Conservation (phyloP, 139 green algal species). For the Chlamydomonas sp. region DNA sequence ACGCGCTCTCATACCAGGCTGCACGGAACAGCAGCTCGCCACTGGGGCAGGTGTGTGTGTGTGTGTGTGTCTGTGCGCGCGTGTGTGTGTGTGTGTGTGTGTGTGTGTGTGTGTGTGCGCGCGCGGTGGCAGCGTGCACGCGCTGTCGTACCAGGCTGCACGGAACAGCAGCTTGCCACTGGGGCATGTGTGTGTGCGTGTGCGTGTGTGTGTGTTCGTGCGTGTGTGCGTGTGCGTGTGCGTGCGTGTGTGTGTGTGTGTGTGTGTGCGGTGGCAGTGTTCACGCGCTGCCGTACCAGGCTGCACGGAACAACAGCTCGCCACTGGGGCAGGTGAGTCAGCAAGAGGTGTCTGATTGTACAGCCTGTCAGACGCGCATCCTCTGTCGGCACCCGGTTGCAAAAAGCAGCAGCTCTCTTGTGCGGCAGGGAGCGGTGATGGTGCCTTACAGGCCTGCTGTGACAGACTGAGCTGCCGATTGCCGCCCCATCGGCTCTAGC, state of each 20-base stretch:
- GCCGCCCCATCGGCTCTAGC: no score
- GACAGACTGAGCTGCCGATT: no score
- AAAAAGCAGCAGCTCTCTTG: not conserved
- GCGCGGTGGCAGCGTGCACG: conserved; percentile 64
- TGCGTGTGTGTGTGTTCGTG: no score
- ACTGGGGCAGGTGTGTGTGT: conserved; percentile 61
- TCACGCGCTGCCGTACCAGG: conserved; percentile 85
- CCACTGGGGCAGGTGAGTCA: conserved; percentile 57
- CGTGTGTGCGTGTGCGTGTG: no score
- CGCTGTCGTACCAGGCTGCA: conserved; percentile 80
- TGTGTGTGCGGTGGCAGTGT: conserved; percentile 58
- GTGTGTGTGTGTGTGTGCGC: conserved; percentile 59
- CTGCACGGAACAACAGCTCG: conserved; percentile 67
- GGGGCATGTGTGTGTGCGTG: conserved; percentile 66
- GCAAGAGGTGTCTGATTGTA: no score
- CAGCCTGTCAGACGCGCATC: not conserved
- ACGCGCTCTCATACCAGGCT: conserved; percentile 82
- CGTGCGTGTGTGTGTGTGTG: conserved; percentile 49
- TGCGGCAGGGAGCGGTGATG: not conserved
- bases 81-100: no score
- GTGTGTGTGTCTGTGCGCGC: no score
- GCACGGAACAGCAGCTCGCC: conserved; percentile 66
- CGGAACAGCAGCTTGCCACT: conserved; percentile 62
- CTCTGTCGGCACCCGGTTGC: not conserved
- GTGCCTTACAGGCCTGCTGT: not conserved